Base-by-base conservation (phyloP, 2,329 filamentous ascomycete genomes). In the Epichloe coenophiala region DNA sequence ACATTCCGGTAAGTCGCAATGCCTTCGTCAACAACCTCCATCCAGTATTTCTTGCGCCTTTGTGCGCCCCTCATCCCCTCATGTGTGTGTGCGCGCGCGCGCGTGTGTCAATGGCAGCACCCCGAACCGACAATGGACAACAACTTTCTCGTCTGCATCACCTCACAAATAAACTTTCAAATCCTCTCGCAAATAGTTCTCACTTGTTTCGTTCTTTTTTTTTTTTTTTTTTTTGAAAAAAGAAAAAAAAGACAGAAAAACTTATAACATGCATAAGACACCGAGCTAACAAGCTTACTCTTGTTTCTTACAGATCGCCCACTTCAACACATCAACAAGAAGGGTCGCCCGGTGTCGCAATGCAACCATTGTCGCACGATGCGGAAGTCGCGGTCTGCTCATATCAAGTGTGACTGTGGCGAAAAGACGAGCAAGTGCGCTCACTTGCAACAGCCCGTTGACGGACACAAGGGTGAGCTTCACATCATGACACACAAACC, bases 261-360 rank as follows among this genome's bases (percentile, higher is more conserved):
- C 1, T 31, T 15, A 8, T 6, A 39, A 36, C 7, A 12, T 21
- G 17, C 5, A 19, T n/a, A 9, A 41, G 15, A 37, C 27, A 36
- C 17, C 13, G 19, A 36, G 23, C 44, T 43, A 33, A 48, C 33
- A 21, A 40, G 12, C 15, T 35, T 31, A 11, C 55, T 54, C 17
- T 47, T 49, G 12, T 46, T 23, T 15, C 23, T 36, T 43, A 3
- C 61, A 95, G 93, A 96, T 69, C 88, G 91, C 59, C 87, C 87
- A 58, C 79, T 97, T 58, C 85, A 88, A 64, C 88, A 95, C 67
- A 95, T 96, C 73, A 94, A 94, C 70, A 95, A 95, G 69, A 97
- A 97, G 75, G 91, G 91, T 63, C 86, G 91, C 56, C 93, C 93
- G 55, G 89, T 97, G 60, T 95, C 93, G 61, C 93, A 98, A 83